These are phyloP conservation scores for Glycine soja DNA, from an alignment of 306 rosid species.

Conservation along the genomic window DNA sequence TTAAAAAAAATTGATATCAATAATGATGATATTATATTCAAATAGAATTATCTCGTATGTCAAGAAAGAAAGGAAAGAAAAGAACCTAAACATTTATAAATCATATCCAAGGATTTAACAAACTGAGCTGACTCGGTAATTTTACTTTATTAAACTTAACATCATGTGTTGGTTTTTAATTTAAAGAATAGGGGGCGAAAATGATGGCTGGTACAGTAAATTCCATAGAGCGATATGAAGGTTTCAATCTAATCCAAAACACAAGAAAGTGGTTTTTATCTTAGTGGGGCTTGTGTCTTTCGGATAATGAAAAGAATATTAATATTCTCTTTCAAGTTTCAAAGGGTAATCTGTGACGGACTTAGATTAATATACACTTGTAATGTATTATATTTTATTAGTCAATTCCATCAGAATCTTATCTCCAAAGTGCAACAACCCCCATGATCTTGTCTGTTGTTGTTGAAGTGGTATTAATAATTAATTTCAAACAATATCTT, in stretches of 20 bases:
- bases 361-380: conserved; percentile 31
- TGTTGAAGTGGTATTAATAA: conserved; percentile 43
- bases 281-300: conserved; percentile 39
- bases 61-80: too few species aligned
- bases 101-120: neutral
- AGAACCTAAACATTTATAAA: neutral
- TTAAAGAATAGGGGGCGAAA: neutral
- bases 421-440: conserved; percentile 53
- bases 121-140: neutral
- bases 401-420: conserved; percentile 60
- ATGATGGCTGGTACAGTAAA: conserved; percentile 32
- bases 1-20: too few species aligned
- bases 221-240: conserved; percentile 4
- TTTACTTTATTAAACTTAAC: neutral
- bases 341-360: conserved; percentile 12
- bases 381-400: conserved; percentile 2
- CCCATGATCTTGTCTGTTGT: conserved; percentile 56
- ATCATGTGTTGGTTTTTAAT: neutral
- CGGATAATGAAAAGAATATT: conserved; percentile 38
- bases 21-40: too few species aligned
- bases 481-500: conserved; percentile 30
- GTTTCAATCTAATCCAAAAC: conserved; percentile 28
- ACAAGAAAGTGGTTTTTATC: conserved; percentile 51
- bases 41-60: too few species aligned
- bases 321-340: conserved; percentile 35